Conservation (phyloP, 148 eudicot genomes). For the Camellia sinensis region DNA sequence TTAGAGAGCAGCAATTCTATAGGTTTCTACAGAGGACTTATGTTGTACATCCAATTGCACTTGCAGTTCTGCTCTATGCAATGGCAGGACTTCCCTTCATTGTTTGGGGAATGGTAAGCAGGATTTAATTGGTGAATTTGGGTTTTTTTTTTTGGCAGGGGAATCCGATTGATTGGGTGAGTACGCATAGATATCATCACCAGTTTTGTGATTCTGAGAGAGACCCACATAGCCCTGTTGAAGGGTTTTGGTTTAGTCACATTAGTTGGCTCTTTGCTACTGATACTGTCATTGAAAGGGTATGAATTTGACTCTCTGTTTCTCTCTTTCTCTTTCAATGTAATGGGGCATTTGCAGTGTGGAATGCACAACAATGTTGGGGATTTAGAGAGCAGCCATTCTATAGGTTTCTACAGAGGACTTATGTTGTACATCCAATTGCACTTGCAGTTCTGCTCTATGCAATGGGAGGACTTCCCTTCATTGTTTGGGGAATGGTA, state of each 20-base stretch:
- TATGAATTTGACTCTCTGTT: slow-evolving; percentile 14
- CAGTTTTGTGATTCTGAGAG: slow-evolving; percentile 64
- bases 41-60: too few species aligned
- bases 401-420: slow-evolving; percentile 55
- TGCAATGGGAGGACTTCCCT: slow-evolving; percentile 75
- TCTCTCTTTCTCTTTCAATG: not conserved
- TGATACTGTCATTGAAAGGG: slow-evolving; percentile 38
- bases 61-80: too few species aligned
- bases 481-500: slow-evolving; percentile 90
- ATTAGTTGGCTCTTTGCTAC: slow-evolving; percentile 71
- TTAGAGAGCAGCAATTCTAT: too few species aligned
- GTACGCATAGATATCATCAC: slow-evolving; percentile 80
- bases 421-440: slow-evolving; percentile 58
- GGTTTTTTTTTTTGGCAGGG: slow-evolving; percentile 43
- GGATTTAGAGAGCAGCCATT: slow-evolving; percentile 74
- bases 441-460: slow-evolving; percentile 52
- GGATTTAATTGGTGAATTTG: not conserved
- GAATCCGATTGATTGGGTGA: slow-evolving; percentile 88
- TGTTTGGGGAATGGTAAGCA: too few species aligned
- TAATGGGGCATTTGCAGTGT: slow-evolving; percentile 40
- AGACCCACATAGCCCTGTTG: slow-evolving; percentile 87
- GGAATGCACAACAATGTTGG: slow-evolving; percentile 68
- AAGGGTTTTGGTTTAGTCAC: slow-evolving; percentile 93
- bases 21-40: too few species aligned
- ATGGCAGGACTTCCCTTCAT: too few species aligned